Base-by-base conservation (phyloP, 495 filamentous ascomycete genomes). In the Usnea hakonensis region DNA sequence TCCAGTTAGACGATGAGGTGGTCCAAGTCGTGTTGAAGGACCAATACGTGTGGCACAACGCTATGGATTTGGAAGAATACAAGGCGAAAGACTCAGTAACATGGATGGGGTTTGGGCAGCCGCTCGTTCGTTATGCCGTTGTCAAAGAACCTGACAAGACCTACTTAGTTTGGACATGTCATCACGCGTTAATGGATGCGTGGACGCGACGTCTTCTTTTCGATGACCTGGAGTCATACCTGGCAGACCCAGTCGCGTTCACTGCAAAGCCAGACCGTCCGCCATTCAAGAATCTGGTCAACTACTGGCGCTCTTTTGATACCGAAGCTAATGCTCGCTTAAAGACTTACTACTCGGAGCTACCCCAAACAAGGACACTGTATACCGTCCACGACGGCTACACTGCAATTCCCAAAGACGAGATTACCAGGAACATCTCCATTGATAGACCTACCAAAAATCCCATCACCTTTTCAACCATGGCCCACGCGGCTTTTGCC, bases 141-240 rank as follows among this genome's bases (percentile, higher is more conserved):
- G 44, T 60, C 6, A 2, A 2, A 46, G 23, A 60, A 16, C 4
- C 37, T 4, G 26, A 32, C 7, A 36, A 60, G 43, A 60, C 6
- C n/a, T 60, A 46, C n/a, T 8, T 60, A 26, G 57, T 60, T 37
- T 60, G 57, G 57, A 60, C 57, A 17, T 48, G 33, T 36, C 57
- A 44, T 11, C 57, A 50, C 3, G 21, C 13, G 13, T 36, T 60
- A 1, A 36, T 60, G 38, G 57, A 60, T 19, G 40, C 11, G 23
- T 60, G 57, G 57, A 60, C 57, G 35, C 5, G 35, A 11, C 35
- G 11, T 36, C 11, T 36, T 6, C 52, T 55, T 4, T 55, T 30
- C n/a, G 26, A 55, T 1, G 52, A 55, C 30, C 19, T 55, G 52
- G 52, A 55, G 52, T 55, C 52, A 9, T 55, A 55, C 52, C 35